Evolutionary conservation across 2,329 filamentous ascomycete genomes (phyloP).

Genomic region (Sporothrix euskadiensis): DNA sequence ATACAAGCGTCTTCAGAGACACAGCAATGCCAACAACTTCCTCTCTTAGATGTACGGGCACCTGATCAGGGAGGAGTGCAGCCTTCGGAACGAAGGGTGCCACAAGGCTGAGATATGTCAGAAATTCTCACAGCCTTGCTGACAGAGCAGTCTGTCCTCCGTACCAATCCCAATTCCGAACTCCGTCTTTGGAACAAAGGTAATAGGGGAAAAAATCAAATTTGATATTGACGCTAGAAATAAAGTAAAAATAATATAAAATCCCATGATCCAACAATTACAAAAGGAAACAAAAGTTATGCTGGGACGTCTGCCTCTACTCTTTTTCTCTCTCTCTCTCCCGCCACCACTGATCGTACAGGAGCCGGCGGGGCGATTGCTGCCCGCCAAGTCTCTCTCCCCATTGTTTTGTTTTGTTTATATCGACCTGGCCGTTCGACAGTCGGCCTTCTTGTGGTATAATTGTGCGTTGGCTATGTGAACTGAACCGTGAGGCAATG

Average conservation of each 20-base stretch:
- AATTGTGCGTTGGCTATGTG: neutral
- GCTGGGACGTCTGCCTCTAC: neutral
- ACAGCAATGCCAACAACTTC: neutral
- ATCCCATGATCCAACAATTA: neutral
- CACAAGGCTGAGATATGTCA: neutral
- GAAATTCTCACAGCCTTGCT: neutral
- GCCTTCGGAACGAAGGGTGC: neutral
- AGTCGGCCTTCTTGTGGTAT: neutral
- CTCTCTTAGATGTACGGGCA: neutral
- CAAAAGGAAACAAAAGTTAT: neutral
- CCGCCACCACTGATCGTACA: conserved; percentile 15
- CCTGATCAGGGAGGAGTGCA: neutral
- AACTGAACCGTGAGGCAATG: neutral
- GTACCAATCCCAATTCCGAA: neutral
- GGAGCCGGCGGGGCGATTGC: no score
- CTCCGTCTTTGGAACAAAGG: neutral
- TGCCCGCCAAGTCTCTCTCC: neutral
- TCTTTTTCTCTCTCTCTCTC: no score
- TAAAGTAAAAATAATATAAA: neutral
- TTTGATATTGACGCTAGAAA: conserved; percentile 7
- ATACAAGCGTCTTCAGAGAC: neutral
- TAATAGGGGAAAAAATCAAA: neutral
- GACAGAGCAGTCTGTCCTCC: neutral
- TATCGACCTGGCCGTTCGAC: neutral
- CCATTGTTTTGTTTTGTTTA: neutral